phyloP scores from a whole-genome alignment of 2,329 filamentous ascomycete genomes.

The Zasmidium angulare region DNA sequence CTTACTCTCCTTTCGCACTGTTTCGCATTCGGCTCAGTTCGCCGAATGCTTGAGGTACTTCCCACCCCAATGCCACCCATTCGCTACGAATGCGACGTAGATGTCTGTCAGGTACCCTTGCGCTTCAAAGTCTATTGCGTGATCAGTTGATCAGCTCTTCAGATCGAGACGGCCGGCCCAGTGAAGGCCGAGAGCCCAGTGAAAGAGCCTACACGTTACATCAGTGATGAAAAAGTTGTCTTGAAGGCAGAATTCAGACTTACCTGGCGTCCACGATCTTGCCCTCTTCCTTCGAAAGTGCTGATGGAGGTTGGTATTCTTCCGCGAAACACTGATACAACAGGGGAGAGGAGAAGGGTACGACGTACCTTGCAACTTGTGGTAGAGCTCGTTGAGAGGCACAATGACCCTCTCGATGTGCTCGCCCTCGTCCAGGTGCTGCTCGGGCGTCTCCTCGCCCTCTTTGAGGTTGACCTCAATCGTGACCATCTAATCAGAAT shows the following conservation, averaged over 20 bases:
- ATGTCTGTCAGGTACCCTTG: slow-evolving; percentile 33
- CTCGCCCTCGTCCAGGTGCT: slow-evolving; percentile 61
- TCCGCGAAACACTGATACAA: not conserved
- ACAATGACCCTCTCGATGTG: slow-evolving; percentile 62
- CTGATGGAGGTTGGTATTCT: slow-evolving; percentile 27
- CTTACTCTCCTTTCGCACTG: not conserved
- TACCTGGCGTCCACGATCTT: slow-evolving; percentile 53
- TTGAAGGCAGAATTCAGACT: slow-evolving; percentile 10
- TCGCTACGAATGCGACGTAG: slow-evolving; percentile 34
- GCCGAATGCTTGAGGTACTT: not conserved
- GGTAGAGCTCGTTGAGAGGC: slow-evolving; percentile 57
- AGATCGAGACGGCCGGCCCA: slow-evolving; percentile 37
- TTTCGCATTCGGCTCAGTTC: too few species aligned
- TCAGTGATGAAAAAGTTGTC: too few species aligned
- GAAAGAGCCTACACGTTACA: slow-evolving; percentile 52
- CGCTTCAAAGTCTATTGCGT: slow-evolving; percentile 28
- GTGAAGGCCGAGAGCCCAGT: slow-evolving; percentile 60
- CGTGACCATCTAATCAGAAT: slow-evolving; percentile 47
- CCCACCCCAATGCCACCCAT: slow-evolving; percentile 27
- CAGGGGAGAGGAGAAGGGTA: too few species aligned
- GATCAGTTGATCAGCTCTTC: slow-evolving; percentile 26
- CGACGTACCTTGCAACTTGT: slow-evolving; percentile 49
- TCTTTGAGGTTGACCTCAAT: slow-evolving; percentile 56
- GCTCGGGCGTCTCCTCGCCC: slow-evolving; percentile 56
- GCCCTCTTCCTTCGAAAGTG: slow-evolving; percentile 46